A percentile compares a stretch with the other conserved stretches of the same genome.
Evolutionary conservation across 768 basidiomycete species (phyloP).

Genomic region (Solioccasus polychromus): DNA sequence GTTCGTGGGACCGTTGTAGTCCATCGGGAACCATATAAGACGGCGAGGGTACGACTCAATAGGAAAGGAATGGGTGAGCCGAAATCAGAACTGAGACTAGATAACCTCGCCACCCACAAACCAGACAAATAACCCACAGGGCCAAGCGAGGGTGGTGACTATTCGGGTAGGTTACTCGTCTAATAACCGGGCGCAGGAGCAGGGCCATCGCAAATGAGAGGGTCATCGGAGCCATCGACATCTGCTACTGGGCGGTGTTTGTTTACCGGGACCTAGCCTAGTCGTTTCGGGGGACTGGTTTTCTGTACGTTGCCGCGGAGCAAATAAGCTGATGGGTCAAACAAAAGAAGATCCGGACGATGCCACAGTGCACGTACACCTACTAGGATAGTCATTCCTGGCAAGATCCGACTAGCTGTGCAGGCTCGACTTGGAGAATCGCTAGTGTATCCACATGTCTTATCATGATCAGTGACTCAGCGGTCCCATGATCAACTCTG

Average conservation of each 20-base stretch:
- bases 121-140: background rate
- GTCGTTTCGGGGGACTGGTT: background rate
- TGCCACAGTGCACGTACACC: too few species aligned
- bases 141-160: background rate
- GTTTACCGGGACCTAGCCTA: conserved; percentile 6
- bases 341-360: conserved; percentile 12
- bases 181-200: conserved; percentile 6
- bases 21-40: conserved; percentile 22
- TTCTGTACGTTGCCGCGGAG: conserved; percentile 9
- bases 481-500: background rate
- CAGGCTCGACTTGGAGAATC: background rate
- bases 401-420: conserved; percentile 14
- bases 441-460: conserved; percentile 4
- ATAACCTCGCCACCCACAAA: conserved; percentile 5
- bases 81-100: conserved; percentile 5
- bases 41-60: conserved; percentile 13
- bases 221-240: too few species aligned
- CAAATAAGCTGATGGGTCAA: background rate
- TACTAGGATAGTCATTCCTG: too few species aligned
- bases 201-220: too few species aligned
- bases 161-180: background rate
- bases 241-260: too few species aligned
- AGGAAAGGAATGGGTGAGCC: conserved; percentile 9
- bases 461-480: background rate
- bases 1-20: too few species aligned